phyloP scores from a whole-genome alignment of 1,139 yeast genomes.

The Taphrina deformans region DNA sequence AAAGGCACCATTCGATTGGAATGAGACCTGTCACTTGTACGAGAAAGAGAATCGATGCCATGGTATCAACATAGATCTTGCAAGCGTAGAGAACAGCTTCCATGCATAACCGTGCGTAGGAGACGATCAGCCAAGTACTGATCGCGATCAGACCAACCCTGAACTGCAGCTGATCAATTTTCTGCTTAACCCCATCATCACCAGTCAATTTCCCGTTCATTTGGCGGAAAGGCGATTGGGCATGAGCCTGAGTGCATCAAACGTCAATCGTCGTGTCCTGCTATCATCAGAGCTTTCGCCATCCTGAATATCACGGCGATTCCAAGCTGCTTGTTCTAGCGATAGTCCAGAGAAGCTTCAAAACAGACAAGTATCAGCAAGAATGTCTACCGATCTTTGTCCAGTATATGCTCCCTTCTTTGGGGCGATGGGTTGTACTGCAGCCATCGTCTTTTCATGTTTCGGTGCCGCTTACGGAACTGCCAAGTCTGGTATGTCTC shows the following conservation, averaged over 20 bases:
- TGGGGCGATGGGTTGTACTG: constrained; percentile 98
- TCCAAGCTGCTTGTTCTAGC: too few species aligned
- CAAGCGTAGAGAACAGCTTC: too few species aligned
- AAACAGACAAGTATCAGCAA: not conserved
- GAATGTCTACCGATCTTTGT: constrained; percentile 32
- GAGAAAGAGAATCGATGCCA: too few species aligned
- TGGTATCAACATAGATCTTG: too few species aligned
- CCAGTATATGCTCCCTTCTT: constrained; percentile 62
- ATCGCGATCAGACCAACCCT: not conserved
- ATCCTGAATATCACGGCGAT: not conserved
- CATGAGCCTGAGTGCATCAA: not conserved
- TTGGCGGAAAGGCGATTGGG: not conserved
- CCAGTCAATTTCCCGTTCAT: not conserved
- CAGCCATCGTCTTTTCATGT: constrained; percentile 91
- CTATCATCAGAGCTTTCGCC: not conserved
- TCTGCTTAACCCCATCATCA: not conserved
- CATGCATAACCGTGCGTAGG: too few species aligned
- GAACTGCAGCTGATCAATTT: not conserved
- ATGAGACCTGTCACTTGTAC: too few species aligned
- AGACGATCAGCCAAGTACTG: too few species aligned
- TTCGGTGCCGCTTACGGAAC: constrained; percentile 96
- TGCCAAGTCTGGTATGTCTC: constrained; percentile 75
- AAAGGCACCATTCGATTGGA: too few species aligned
- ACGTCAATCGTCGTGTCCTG: constrained; percentile 5
- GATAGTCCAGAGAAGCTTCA: not conserved